A percentile compares a stretch with the other conserved stretches of the same genome.
These are phyloP conservation scores for Peterozyma xylosa DNA, from an alignment of 805 yeast genomes.

Conservation along the genomic window DNA sequence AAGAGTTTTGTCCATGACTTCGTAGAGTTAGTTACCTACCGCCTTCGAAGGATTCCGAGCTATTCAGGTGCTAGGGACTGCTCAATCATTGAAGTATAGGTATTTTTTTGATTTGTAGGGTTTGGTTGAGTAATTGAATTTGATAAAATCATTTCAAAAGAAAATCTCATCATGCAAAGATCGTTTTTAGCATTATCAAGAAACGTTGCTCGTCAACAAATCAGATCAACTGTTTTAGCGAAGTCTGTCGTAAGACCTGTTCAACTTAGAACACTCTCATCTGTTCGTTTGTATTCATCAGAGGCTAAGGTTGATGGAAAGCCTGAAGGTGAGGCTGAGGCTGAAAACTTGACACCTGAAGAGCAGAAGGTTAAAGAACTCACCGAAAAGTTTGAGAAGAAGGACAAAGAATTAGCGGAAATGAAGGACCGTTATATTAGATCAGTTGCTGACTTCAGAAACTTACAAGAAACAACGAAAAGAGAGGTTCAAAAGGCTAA, in stretches of 20 bases:
- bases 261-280: neutral
- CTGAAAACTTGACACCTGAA: neutral
- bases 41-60: too few species aligned
- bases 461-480: constrained; percentile 84
- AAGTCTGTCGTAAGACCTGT: neutral
- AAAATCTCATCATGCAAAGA: constrained; percentile 16
- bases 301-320: neutral
- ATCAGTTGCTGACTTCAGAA: constrained; percentile 87
- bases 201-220: constrained; percentile 10
- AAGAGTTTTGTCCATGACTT: too few species aligned
- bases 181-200: constrained; percentile 14
- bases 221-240: neutral
- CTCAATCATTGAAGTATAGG: too few species aligned
- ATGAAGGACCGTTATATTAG: constrained; percentile 78
- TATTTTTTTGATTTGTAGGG: too few species aligned
- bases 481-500: constrained; percentile 80
- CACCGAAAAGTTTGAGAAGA: constrained; percentile 46
- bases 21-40: too few species aligned
- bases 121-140: too few species aligned
- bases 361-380: constrained; percentile 27
- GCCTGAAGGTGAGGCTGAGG: neutral
- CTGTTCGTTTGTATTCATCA: neutral
- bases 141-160: too few species aligned
- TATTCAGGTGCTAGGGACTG: too few species aligned
- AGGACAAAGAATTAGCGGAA: constrained; percentile 70